Percentiles rank a stretch among this genome's conserved stretches.
phyloP scores from a whole-genome alignment of 805 yeast species.

The Candida easanensis region DNA sequence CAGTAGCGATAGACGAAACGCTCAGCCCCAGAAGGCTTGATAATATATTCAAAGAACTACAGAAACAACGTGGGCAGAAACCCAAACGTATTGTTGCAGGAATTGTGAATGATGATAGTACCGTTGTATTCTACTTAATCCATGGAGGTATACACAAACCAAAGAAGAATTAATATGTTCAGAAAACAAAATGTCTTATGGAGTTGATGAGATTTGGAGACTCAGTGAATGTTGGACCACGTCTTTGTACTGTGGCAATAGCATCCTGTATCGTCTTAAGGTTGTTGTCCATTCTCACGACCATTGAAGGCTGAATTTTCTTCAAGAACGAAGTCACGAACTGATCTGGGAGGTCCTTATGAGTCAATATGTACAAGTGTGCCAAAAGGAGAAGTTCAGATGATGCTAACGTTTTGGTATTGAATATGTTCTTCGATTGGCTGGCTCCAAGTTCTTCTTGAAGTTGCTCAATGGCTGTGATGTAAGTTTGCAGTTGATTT shows the following conservation, averaged over 20 bases:
- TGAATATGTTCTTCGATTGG: slow-evolving; percentile 1
- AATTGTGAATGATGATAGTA: slow-evolving; percentile 61
- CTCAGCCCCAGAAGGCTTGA: slow-evolving; percentile 40
- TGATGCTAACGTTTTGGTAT: slow-evolving; percentile 22
- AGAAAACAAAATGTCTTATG: slow-evolving; percentile 12
- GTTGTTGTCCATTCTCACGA: slow-evolving; percentile 14
- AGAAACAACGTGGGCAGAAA: slow-evolving; percentile 17
- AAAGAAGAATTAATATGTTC: slow-evolving; percentile 43
- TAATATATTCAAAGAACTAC: slow-evolving; percentile 35
- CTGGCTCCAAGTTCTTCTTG: slow-evolving; percentile 15
- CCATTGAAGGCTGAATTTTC: slow-evolving; percentile 26
- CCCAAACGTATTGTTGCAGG: slow-evolving; percentile 52
- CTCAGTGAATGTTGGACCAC: slow-evolving; percentile 23
- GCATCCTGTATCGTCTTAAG: slow-evolving; percentile 12
- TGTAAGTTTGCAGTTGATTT: slow-evolving; percentile 12
- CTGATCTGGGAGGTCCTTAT: slow-evolving; percentile 36
- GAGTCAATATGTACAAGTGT: slow-evolving; percentile 33
- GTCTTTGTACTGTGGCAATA: slow-evolving; percentile 13
- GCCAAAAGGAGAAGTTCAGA: slow-evolving; percentile 37
- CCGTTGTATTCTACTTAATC: slow-evolving; percentile 66
- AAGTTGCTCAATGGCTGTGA: slow-evolving; percentile 16
- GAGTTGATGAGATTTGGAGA: slow-evolving; percentile 25
- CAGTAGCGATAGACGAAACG: slow-evolving; percentile 5
- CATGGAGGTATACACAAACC: slow-evolving; percentile 69
- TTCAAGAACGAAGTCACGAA: slow-evolving; percentile 33